These are phyloP conservation scores for Cokeromyces recurvatus DNA, from an alignment of 371 early-diverging fungal genomes.

Conservation along the genomic window DNA sequence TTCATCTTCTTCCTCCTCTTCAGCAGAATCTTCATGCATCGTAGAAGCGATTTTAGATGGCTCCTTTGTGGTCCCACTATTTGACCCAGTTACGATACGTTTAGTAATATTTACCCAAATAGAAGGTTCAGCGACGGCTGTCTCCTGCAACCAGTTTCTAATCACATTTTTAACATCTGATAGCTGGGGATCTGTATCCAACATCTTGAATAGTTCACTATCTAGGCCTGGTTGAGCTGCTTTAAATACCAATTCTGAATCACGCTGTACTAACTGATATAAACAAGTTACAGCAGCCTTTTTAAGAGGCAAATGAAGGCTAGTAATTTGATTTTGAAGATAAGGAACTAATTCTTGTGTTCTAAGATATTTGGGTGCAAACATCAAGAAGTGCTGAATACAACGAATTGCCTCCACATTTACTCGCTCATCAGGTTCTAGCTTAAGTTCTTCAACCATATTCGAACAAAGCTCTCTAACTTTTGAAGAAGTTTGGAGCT, in stretches of 20 bases:
- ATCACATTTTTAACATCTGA: constrained; percentile 85
- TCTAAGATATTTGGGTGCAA: constrained; percentile 76
- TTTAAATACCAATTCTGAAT: constrained; percentile 71
- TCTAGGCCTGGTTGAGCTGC: constrained; percentile 67
- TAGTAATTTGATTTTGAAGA: constrained; percentile 66
- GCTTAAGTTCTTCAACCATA: constrained; percentile 72
- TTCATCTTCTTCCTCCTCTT: constrained; percentile 25
- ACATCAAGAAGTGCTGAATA: constrained; percentile 85
- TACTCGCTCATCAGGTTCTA: constrained; percentile 76
- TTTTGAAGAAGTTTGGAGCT: constrained; percentile 69
- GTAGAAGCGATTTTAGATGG: constrained; percentile 2
- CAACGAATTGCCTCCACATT: constrained; percentile 86
- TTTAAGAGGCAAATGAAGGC: constrained; percentile 65
- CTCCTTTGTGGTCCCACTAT: not conserved
- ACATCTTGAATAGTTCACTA: constrained; percentile 76
- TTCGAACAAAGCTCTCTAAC: constrained; percentile 74
- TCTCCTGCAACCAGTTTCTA: constrained; percentile 64
- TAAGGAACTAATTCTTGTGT: constrained; percentile 69
- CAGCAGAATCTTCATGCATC: constrained; percentile 14
- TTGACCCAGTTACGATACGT: constrained; percentile 65
- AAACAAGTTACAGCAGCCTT: constrained; percentile 82
- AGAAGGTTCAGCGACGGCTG: constrained; percentile 69
- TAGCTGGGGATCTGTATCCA: constrained; percentile 74
- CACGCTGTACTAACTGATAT: constrained; percentile 79
- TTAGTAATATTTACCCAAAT: constrained; percentile 85